Base-by-base conservation (phyloP, 805 yeast genomes). In the Sungouiella thailandica region DNA sequence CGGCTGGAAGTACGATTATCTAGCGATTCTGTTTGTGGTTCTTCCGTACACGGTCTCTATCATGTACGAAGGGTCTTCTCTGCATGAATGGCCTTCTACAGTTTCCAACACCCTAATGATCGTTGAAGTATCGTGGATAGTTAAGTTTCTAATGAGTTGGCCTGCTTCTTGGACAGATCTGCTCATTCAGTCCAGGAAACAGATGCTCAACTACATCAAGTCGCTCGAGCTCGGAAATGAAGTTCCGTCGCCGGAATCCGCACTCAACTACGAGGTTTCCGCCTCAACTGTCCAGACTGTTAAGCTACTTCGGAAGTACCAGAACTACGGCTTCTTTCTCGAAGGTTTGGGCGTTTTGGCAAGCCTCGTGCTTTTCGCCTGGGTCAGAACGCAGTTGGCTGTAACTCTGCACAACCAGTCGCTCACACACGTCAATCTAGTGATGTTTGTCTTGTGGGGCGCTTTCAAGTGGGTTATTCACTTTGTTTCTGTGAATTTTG, bases 361-460 rank as follows among this genome's bases (percentile, higher is more conserved):
- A 3, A 57, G 65, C 9, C 52, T 54, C 2, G 19, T 40, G 1
- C 25, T 63, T n/a, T 44, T 62, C 53, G 30, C 53, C n/a, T 42
- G 56, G 25, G 49, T 66, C 3, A 45, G 59, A 24, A 44, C 40
- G 14, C 46, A 49, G 32, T 43, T 55, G 3, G 44, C 52, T 4
- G 52, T 57, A 4, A n/a, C n/a, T n/a, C n/a, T n/a, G n/a, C n/a
- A n/a, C n/a, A n/a, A n/a, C n/a, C n/a, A n/a, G n/a, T n/a, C n/a
- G n/a, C n/a, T n/a, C n/a, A n/a, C n/a, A n/a, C n/a, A 64, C 39
- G 48, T 65, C 28, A 65, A 65, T 36, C 54, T 66, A 31, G 48
- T 50, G 2, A 39, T 66, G 7, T 64, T 62, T 36, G 49, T 54
- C n/a, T 43, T 55, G 12, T 60, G 64, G 62, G 58, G 59, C 5